phyloP scores from a whole-genome alignment of 1,139 yeast genomes.

The Taiozyma sp. region DNA sequence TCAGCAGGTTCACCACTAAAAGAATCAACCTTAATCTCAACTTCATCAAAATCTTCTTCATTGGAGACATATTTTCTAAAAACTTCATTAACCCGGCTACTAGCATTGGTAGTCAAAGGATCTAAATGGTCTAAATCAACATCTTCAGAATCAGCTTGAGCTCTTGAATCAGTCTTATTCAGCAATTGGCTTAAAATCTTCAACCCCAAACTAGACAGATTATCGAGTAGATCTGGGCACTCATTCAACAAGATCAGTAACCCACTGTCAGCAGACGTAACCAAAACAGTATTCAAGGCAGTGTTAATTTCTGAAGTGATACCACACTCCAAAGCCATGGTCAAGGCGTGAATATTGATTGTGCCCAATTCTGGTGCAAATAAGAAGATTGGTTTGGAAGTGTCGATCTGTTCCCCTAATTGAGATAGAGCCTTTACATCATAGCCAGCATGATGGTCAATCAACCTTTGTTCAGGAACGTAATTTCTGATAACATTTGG shows the following conservation, averaged over 20 bases:
- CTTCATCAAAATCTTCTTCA: constrained; percentile 20
- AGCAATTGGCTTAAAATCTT: constrained; percentile 43
- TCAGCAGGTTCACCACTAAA: constrained; percentile 51
- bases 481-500: constrained; percentile 62
- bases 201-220: constrained; percentile 51
- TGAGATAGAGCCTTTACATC: constrained; percentile 63
- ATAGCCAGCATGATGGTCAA: constrained; percentile 64
- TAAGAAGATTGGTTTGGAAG: constrained; percentile 77
- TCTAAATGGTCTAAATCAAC: constrained; percentile 21
- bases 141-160: constrained; percentile 9
- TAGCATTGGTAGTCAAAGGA: constrained; percentile 1
- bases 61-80: constrained; percentile 44
- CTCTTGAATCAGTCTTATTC: constrained; percentile 11
- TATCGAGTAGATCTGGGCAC: constrained; percentile 62
- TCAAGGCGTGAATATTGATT: constrained; percentile 74
- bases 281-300: constrained; percentile 78
- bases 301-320: constrained; percentile 58
- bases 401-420: constrained; percentile 77
- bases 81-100: constrained; percentile 43
- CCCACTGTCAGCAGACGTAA: constrained; percentile 75
- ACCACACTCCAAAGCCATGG: constrained; percentile 66
- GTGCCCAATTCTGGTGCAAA: constrained; percentile 89
- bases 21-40: constrained; percentile 55
- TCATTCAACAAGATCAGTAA: constrained; percentile 58
- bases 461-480: constrained; percentile 54